Percentiles rank a stretch among this genome's conserved stretches.
phyloP scores from a whole-genome alignment of 2,329 filamentous ascomycete genomes.

The Nemania sp. region DNA sequence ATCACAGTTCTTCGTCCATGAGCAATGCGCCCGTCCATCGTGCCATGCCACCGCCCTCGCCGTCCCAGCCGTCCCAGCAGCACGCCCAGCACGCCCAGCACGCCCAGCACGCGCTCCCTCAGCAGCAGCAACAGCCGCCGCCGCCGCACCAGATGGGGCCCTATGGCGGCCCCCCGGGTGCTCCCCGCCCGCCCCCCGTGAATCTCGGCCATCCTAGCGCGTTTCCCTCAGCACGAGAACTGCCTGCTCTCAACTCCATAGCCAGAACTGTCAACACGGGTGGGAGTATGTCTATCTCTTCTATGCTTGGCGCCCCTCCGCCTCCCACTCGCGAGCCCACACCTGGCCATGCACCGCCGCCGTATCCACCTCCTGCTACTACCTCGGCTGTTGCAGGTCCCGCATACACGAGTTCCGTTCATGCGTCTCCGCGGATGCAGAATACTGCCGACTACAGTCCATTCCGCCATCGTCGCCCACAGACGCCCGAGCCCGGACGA shows the following conservation, averaged over 20 bases:
- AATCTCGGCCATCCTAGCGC: slow-evolving; percentile 39
- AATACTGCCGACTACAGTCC: slow-evolving; percentile 58
- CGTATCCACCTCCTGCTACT: slow-evolving; percentile 47
- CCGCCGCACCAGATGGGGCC: slow-evolving; percentile 39
- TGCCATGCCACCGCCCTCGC: slow-evolving; percentile 38
- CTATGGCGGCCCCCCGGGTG: slow-evolving; percentile 36
- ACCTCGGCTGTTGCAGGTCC: slow-evolving; percentile 49
- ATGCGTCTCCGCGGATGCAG: slow-evolving; percentile 61
- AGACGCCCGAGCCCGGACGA: slow-evolving; percentile 72
- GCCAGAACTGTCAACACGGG: slow-evolving; percentile 52
- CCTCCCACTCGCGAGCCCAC: slow-evolving; percentile 49
- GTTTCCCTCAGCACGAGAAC: slow-evolving; percentile 40
- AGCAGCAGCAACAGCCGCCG: slow-evolving; percentile 25
- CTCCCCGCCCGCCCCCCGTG: slow-evolving; percentile 37
- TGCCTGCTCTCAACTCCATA: slow-evolving; percentile 45
- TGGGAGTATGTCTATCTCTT: slow-evolving; percentile 65
- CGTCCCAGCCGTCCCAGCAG: slow-evolving; percentile 33
- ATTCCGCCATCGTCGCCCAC: slow-evolving; percentile 67
- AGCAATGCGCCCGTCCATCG: slow-evolving; percentile 35
- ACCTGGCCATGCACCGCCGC: slow-evolving; percentile 48
- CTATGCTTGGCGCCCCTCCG: slow-evolving; percentile 61
- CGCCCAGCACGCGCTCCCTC: slow-evolving; percentile 26
- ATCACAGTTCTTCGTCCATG: slow-evolving; percentile 42
- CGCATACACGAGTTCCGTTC: slow-evolving; percentile 53
- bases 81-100: slow-evolving; percentile 37